phyloP scores from a whole-genome alignment of 2,329 filamentous ascomycete species.

The Thelonectria olida region DNA sequence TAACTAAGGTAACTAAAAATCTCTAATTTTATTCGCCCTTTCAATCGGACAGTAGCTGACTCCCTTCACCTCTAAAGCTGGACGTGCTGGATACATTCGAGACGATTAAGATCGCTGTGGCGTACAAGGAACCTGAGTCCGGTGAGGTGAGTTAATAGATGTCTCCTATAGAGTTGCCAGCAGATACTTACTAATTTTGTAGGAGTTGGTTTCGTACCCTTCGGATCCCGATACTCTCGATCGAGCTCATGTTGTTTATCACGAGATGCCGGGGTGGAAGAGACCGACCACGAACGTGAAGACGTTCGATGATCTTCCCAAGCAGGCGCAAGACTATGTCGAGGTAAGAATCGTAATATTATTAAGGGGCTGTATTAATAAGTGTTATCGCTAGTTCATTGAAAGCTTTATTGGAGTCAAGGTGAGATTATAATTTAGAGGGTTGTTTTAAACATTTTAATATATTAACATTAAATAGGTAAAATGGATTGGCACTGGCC shows the following conservation, averaged over 20 bases:
- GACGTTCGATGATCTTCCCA: constrained; percentile 11
- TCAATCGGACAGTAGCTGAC: too few relatives aligned
- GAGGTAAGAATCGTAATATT: neutral
- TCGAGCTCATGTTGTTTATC: constrained; percentile 4
- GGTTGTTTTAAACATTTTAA: neutral
- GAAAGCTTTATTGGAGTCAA: neutral
- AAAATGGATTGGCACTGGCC: constrained; percentile 31
- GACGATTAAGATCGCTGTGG: constrained; percentile 21
- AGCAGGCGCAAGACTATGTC: constrained; percentile 5
- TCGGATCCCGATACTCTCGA: neutral
- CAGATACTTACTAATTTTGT: neutral
- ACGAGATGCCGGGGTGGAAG: constrained; percentile 12
- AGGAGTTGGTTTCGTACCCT: constrained; percentile 5
- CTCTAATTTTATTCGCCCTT: too few relatives aligned
- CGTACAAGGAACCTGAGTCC: constrained; percentile 1
- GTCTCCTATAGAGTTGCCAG: too few relatives aligned
- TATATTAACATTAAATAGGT: constrained; percentile 19
- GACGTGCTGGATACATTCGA: constrained; percentile 22
- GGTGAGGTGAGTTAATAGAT: neutral
- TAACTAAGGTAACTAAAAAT: constrained; percentile 21
- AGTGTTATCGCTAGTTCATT: neutral
- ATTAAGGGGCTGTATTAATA: neutral
- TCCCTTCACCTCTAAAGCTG: neutral
- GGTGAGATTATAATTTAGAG: too few relatives aligned
- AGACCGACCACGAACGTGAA: neutral